These are phyloP conservation scores for Hypoxylon lenormandii DNA, from an alignment of 495 filamentous ascomycete genomes.

Conservation along the genomic window DNA sequence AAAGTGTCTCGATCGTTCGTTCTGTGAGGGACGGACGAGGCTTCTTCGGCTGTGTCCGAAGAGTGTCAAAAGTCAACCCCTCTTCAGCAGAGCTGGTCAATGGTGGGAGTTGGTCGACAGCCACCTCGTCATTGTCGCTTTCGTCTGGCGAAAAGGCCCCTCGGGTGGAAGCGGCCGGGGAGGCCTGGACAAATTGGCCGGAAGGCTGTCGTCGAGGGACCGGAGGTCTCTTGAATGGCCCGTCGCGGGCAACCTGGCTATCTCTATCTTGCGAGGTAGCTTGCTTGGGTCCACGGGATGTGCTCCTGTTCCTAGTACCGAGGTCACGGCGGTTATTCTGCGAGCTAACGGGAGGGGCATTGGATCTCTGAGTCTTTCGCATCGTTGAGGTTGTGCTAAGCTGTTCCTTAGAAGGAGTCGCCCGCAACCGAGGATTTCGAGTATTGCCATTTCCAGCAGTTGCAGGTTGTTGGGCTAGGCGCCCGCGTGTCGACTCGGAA, in stretches of 20 bases:
- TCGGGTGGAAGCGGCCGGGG: constrained; percentile 20
- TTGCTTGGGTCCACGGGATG: constrained; percentile 30
- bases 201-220: constrained; percentile 43
- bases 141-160: constrained; percentile 24
- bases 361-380: constrained; percentile 39
- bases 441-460: constrained; percentile 30
- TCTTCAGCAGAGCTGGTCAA: constrained; percentile 41
- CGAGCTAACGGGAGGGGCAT: constrained; percentile 35
- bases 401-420: constrained; percentile 59
- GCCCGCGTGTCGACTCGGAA: constrained; percentile 32
- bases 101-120: constrained; percentile 44
- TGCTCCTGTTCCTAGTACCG: constrained; percentile 32
- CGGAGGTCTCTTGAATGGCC: constrained; percentile 42
- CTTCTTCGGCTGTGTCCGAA: constrained; percentile 38
- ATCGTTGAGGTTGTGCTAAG: constrained; percentile 44
- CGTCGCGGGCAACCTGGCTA: constrained; percentile 27
- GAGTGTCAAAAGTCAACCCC: constrained; percentile 41
- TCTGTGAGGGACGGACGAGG: constrained; percentile 58
- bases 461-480: constrained; percentile 25
- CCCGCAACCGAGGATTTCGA: constrained; percentile 58
- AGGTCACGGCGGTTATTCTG: constrained; percentile 33
- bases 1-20: constrained; percentile 63
- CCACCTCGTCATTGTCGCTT: constrained; percentile 26
- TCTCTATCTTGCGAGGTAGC: constrained; percentile 25
- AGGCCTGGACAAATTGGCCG: constrained; percentile 32